Evolutionary conservation across 176 grass and related monocot genomes (phyloP).

Genomic region (Oryza meridionalis): DNA sequence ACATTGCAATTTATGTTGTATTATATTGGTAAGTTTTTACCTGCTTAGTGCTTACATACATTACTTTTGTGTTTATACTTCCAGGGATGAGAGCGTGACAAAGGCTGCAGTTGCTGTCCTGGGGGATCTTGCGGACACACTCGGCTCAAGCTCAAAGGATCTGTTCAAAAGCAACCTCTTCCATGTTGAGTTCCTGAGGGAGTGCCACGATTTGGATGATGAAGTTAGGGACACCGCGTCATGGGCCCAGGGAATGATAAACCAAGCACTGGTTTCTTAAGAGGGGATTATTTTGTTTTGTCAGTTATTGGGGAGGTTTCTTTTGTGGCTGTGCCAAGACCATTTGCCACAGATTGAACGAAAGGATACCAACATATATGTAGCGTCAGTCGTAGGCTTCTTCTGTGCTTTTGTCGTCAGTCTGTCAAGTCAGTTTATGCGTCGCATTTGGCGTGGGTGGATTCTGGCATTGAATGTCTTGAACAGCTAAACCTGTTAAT

Average conservation of each 20-base stretch:
- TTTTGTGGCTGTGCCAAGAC: slow-evolving; percentile 50
- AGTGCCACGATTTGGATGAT: slow-evolving; percentile 65
- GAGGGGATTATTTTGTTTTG: slow-evolving; percentile 32
- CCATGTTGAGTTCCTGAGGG: slow-evolving; percentile 72
- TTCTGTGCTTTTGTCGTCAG: slow-evolving; percentile 37
- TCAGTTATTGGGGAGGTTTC: slow-evolving; percentile 30
- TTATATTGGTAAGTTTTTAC: slow-evolving; percentile 16
- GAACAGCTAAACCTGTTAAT: slow-evolving; percentile 44
- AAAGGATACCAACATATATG: slow-evolving; percentile 51
- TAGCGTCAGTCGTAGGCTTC: slow-evolving; percentile 51
- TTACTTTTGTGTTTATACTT: slow-evolving; percentile 4
- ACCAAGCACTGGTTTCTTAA: slow-evolving; percentile 64
- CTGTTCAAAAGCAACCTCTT: slow-evolving; percentile 65
- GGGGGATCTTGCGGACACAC: slow-evolving; percentile 76
- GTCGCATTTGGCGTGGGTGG: slow-evolving; percentile 38
- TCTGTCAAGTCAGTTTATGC: slow-evolving; percentile 28
- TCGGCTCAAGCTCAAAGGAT: slow-evolving; percentile 64
- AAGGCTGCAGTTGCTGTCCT: slow-evolving; percentile 82
- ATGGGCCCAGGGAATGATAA: slow-evolving; percentile 79
- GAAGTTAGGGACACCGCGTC: slow-evolving; percentile 71
- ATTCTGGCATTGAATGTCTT: slow-evolving; percentile 38
- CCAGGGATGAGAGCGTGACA: slow-evolving; percentile 82
- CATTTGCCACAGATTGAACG: slow-evolving; percentile 51
- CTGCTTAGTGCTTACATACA: slow-evolving; percentile 28
- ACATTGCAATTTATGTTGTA: slow-evolving; percentile 23